Conservation (phyloP, 2,329 filamentous ascomycete species). For the Fusarium decemcellulare region DNA sequence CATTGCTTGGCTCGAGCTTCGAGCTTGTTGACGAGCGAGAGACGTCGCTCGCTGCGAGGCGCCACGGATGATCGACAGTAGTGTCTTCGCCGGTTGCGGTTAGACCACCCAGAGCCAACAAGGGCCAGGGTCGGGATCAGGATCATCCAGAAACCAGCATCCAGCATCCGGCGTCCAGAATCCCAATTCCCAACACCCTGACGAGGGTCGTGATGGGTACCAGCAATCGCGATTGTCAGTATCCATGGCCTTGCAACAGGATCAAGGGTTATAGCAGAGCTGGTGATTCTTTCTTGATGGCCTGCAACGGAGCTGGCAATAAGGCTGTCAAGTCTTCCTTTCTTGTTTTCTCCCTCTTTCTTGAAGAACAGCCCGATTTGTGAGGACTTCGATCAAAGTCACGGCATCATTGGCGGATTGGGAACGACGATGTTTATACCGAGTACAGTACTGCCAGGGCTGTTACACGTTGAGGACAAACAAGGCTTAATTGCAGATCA, state of each 20-base stretch:
- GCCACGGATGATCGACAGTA: conserved; percentile 49
- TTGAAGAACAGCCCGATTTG: too few species aligned
- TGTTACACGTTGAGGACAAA: conserved; percentile 10
- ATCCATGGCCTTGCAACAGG: conserved; percentile 18
- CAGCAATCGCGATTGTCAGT: conserved; percentile 31
- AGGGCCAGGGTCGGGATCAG: conserved; percentile 1
- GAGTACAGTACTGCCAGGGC: not conserved
- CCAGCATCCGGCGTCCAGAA: not conserved
- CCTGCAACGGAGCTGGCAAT: conserved; percentile 1
- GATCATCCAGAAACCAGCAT: not conserved
- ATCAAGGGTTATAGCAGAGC: conserved; percentile 10
- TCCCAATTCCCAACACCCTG: not conserved
- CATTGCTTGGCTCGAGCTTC: conserved; percentile 23
- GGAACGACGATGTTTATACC: not conserved
- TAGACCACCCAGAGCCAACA: conserved; percentile 21
- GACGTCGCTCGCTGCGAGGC: conserved; percentile 30
- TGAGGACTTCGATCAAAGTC: not conserved
- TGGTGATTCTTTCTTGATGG: conserved; percentile 12
- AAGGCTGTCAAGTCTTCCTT: too few species aligned
- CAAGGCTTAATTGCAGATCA: conserved; percentile 30
- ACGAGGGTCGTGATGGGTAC: conserved; percentile 14
- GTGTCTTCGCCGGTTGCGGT: conserved; percentile 39
- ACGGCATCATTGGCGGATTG: conserved; percentile 16
- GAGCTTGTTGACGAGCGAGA: conserved; percentile 22
- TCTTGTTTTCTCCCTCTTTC: too few species aligned